phyloP scores from a whole-genome alignment of 2,329 filamentous ascomycete genomes.

The Cercospora sesami region DNA sequence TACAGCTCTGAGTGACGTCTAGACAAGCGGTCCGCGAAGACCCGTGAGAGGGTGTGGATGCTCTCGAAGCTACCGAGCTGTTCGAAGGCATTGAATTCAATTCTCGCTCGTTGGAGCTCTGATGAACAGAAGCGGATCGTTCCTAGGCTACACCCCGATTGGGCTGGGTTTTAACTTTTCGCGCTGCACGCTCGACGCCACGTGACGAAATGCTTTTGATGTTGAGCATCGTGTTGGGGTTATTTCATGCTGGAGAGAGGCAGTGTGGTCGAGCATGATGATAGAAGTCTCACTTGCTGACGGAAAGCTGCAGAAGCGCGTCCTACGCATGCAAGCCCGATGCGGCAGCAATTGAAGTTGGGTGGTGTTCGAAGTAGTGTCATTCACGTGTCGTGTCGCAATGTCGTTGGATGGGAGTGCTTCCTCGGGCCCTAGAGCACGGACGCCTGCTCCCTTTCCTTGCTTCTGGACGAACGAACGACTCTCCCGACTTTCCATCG shows the following conservation, averaged over 20 bases:
- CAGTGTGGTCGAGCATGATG: neutral
- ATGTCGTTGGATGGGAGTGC: slow-evolving; percentile 6
- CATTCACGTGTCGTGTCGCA: slow-evolving; percentile 13
- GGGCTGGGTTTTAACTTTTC: neutral
- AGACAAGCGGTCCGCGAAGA: neutral
- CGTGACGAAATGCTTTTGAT: neutral
- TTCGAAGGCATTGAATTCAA: neutral
- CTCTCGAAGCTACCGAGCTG: neutral
- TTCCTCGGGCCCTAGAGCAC: neutral
- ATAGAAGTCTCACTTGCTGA: neutral
- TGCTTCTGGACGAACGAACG: slow-evolving; percentile 5
- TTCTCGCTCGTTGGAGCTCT: neutral
- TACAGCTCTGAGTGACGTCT: neutral
- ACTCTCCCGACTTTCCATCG: neutral
- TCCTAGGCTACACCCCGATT: neutral
- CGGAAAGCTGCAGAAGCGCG: neutral
- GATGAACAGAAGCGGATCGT: neutral
- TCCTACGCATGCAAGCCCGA: neutral
- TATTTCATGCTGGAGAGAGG: neutral
- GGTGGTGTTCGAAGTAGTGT: neutral
- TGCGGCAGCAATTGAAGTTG: neutral
- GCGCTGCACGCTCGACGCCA: neutral
- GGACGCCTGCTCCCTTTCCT: slow-evolving; percentile 3
- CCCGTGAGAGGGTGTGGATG: neutral
- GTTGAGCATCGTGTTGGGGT: neutral